Conservation (phyloP, 2,329 filamentous ascomycete species). For the Capronia coronata region DNA sequence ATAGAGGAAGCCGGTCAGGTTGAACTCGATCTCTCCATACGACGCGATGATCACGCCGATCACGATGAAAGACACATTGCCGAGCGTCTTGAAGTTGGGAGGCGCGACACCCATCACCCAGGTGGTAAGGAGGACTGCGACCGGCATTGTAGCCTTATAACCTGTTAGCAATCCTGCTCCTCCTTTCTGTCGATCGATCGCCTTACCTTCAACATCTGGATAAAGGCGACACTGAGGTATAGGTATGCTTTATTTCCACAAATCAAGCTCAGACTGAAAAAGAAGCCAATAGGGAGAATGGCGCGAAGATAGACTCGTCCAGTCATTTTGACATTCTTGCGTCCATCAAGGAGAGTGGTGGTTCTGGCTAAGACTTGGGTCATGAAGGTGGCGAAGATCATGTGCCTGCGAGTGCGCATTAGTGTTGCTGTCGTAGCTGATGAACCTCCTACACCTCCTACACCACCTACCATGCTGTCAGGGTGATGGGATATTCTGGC, state of each 20-base stretch:
- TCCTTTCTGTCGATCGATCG: conserved; percentile 16
- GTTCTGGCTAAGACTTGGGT: conserved; percentile 89
- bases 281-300: conserved; percentile 88
- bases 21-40: conserved; percentile 91
- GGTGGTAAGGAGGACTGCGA: conserved; percentile 81
- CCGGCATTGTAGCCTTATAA: conserved; percentile 77
- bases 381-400: conserved; percentile 86
- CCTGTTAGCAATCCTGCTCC: conserved; percentile 25
- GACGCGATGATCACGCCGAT: conserved; percentile 91
- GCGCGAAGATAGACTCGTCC: conserved; percentile 85
- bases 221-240: conserved; percentile 92
- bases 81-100: conserved; percentile 76
- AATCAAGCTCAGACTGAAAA: conserved; percentile 94
- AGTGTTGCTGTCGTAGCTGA: not conserved
- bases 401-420: conserved; percentile 48
- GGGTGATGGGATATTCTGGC: conserved; percentile 32
- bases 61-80: conserved; percentile 92
- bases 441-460: no score
- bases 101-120: conserved; percentile 81
- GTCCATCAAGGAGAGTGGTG: conserved; percentile 81
- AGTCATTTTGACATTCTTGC: conserved; percentile 96
- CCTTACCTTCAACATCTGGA: conserved; percentile 96
- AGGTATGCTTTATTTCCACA: conserved; percentile 94
- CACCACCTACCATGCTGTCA: conserved; percentile 66
- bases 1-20: conserved; percentile 49